Conservation (phyloP, 495 filamentous ascomycete species). For the Xylaria telfairii region DNA sequence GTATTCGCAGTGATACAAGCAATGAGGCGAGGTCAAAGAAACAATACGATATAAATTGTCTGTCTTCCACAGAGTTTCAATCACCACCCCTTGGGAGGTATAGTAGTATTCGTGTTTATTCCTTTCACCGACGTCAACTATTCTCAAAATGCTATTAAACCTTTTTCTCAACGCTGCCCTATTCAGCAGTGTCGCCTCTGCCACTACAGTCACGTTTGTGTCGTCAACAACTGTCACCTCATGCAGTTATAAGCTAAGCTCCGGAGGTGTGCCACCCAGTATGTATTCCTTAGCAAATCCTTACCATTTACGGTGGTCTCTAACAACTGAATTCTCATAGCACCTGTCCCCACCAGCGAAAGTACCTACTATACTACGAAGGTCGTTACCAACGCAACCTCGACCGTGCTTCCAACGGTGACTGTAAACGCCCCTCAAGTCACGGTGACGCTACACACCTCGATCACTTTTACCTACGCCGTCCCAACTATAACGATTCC, state of each 20-base stretch:
- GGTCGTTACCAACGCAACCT: background rate
- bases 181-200: background rate
- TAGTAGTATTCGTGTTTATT: background rate
- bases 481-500: constrained; percentile 8
- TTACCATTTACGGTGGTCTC: background rate
- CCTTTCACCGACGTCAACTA: background rate
- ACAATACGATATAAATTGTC: background rate
- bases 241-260: background rate
- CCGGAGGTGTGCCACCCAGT: constrained; percentile 12
- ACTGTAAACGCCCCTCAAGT: background rate
- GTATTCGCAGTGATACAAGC: background rate
- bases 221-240: background rate
- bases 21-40: background rate
- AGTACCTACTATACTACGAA: background rate
- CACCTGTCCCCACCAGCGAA: constrained; percentile 9
- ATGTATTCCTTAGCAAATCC: background rate
- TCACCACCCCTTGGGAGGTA: background rate
- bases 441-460: background rate
- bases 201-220: background rate
- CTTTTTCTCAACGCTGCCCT: constrained; percentile 1
- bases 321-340: background rate
- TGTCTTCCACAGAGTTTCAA: background rate
- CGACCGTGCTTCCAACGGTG: background rate
- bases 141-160: background rate
- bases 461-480: background rate